phyloP scores from a whole-genome alignment of 2,329 filamentous ascomycete species.

The Paracamarosporium sp. region DNA sequence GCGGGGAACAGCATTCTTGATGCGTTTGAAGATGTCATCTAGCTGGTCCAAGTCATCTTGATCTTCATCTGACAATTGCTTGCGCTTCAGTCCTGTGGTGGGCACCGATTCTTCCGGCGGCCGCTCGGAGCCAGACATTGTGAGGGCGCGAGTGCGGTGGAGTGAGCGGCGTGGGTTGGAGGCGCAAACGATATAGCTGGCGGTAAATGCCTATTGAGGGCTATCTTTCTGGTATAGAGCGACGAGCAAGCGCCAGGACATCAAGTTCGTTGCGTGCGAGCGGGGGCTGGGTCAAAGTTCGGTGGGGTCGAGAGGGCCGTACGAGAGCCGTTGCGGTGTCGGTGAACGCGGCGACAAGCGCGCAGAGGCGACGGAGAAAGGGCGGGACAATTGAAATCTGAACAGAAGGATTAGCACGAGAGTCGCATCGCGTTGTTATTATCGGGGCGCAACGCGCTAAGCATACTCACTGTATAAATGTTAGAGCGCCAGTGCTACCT shows the following conservation, averaged over 20 bases:
- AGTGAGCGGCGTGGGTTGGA: neutral
- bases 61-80: conserved; percentile 33
- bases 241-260: conserved; percentile 11
- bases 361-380: conserved; percentile 1
- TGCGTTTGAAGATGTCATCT: conserved; percentile 51
- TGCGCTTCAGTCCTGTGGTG: conserved; percentile 37
- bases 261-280: conserved; percentile 15
- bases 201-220: conserved; percentile 2
- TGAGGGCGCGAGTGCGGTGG: conserved; percentile 11
- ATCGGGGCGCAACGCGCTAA: conserved; percentile 10
- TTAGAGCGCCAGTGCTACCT: conserved; percentile 25
- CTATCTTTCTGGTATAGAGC: conserved; percentile 8
- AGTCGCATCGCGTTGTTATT: conserved; percentile 7
- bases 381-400: conserved; percentile 12
- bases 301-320: conserved; percentile 9
- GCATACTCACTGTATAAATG: conserved; percentile 22
- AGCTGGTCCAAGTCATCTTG: conserved; percentile 49
- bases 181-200: neutral
- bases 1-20: conserved; percentile 49
- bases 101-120: conserved; percentile 28
- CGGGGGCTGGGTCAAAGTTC: conserved; percentile 1
- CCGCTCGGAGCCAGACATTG: conserved; percentile 41
- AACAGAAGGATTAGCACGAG: conserved; percentile 12
- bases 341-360: conserved; percentile 9
- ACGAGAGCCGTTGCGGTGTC: conserved; percentile 6